Base-by-base conservation (phyloP, 2,329 filamentous ascomycete genomes). In the Stachybotrys echinatus region DNA sequence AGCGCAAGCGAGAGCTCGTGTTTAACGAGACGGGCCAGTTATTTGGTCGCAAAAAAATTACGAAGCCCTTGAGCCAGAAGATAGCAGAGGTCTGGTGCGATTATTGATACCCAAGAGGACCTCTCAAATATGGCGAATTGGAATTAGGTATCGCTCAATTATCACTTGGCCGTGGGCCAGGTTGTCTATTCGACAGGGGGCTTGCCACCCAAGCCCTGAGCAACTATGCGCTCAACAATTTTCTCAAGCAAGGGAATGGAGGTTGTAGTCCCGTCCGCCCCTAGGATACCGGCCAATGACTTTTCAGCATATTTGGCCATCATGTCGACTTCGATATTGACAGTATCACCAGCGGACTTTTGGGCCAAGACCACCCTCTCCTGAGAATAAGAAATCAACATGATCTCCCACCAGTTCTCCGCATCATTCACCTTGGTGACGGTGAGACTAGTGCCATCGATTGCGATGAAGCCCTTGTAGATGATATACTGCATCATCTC, bases 381-480 rank as follows among this genome's bases (percentile, higher is more conserved):
- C 74, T 97, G 94, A 12, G 94, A 96, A 70, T 99, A 99, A 8
- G 88, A 82, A 67, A 99, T 96, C 54, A 99, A 76, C 94, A 99
- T 99, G 46, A 99, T 87, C 79, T 97, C 94, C 81, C 86, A 96
- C 67, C 90, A 95, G 40, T 87, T 85, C 56, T 83, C 80, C 4
- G 65, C 78, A 67, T 96, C 92, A 61, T 92, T 74, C 23, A 97
- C 92, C 57, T 81, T 79, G 3, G 92, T 97, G 2, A 99, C 81
- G 0, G 94, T 99, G 75, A 99, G 74, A 65, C 92, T 96, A 21
- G 94, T 92, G 5, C 94, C 94, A 65, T 99, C 94, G 47, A 99
- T 81, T 42, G 92, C 90, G 49, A 99, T 84, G 69, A 91, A 99
- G 46, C 94, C 94, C 77, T 99, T 99, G 75, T 95, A 90, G 18